phyloP scores from a whole-genome alignment of 805 yeast genomes.

The Maudiozyma barnettii region DNA sequence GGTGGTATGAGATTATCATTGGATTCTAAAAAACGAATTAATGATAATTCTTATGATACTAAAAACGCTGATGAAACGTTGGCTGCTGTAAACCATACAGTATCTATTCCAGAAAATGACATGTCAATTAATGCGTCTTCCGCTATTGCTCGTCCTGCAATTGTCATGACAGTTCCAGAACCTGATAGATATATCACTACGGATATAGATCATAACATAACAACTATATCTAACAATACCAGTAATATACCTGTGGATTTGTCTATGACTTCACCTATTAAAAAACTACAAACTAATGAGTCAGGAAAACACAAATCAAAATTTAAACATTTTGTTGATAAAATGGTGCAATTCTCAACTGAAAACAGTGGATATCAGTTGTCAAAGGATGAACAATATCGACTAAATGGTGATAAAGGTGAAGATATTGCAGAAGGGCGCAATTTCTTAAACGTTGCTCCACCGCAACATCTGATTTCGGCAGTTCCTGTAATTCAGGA shows the following conservation, averaged over 20 bases:
- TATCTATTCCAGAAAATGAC: neutral
- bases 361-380: constrained; percentile 29
- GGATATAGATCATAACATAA: neutral
- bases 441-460: constrained; percentile 1
- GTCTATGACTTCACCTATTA: neutral
- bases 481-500: neutral
- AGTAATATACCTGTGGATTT: neutral
- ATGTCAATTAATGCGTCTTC: neutral
- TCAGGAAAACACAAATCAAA: constrained; percentile 7
- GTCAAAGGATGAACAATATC: constrained; percentile 10
- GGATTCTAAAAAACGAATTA: neutral
- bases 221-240: neutral
- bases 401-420: constrained; percentile 3
- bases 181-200: neutral
- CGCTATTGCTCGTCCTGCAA: neutral
- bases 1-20: neutral
- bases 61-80: neutral
- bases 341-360: constrained; percentile 26
- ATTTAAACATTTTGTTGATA: constrained; percentile 22
- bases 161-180: neutral
- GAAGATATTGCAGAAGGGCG: constrained; percentile 2
- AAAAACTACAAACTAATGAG: neutral
- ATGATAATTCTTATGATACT: neutral
- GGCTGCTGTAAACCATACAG: neutral
- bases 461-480: neutral